phyloP scores from a whole-genome alignment of 352 stramenopile species.

The Globisporangium polare region DNA sequence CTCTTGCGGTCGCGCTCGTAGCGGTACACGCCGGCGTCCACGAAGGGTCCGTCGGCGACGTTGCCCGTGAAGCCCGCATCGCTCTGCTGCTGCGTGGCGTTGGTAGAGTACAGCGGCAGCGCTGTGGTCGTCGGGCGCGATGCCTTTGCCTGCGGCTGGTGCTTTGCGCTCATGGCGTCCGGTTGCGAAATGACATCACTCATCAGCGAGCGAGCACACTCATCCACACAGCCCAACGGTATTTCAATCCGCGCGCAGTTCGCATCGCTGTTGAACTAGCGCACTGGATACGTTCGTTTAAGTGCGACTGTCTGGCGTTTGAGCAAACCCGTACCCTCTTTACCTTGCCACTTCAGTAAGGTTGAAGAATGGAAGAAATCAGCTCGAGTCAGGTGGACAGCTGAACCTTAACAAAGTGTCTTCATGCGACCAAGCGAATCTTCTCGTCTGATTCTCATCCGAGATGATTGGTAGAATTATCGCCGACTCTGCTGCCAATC shows the following conservation, averaged over 20 bases:
- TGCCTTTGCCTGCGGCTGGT: background rate
- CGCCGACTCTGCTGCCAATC: too few species aligned
- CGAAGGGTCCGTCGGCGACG: conserved; percentile 22
- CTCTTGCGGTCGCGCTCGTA: conserved; percentile 68
- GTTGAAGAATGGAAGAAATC: background rate
- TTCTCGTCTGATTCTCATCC: background rate
- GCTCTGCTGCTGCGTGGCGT: background rate
- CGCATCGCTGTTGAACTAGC: conserved; percentile 2
- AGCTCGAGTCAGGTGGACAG: background rate
- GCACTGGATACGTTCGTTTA: background rate
- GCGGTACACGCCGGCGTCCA: conserved; percentile 64
- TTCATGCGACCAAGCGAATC: background rate
- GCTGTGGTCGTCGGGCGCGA: background rate
- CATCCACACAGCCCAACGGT: background rate
- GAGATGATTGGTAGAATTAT: too few species aligned
- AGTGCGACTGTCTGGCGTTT: conserved; percentile 12
- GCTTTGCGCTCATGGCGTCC: conserved; percentile 11
- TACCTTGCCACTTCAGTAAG: background rate
- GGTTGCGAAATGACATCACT: conserved; percentile 10
- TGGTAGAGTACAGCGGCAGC: conserved; percentile 3
- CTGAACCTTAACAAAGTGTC: background rate
- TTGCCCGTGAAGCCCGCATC: background rate
- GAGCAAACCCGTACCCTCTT: conserved; percentile 1
- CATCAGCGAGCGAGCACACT: too few species aligned
- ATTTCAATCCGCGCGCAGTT: too few species aligned